A percentile compares a stretch with the other conserved stretches of the same genome.
phyloP scores from a whole-genome alignment of 805 yeast species.

The Yamadazyma takamatsuzukensis region DNA sequence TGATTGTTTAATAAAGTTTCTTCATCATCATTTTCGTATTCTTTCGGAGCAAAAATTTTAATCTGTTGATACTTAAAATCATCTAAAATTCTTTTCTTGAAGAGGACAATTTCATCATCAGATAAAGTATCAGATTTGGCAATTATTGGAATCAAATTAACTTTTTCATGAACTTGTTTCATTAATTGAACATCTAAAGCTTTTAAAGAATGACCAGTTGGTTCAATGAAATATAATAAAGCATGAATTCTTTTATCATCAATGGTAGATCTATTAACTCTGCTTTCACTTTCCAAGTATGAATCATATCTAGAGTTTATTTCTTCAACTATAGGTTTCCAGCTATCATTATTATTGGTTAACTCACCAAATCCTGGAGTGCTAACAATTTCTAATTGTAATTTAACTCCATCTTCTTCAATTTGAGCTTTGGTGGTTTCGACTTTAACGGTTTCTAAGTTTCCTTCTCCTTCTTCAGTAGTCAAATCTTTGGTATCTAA shows the following conservation, averaged over 20 bases:
- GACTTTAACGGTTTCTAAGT: constrained; percentile 25
- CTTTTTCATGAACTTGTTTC: constrained; percentile 84
- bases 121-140: constrained; percentile 93
- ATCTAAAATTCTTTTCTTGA: constrained; percentile 72
- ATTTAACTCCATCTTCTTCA: constrained; percentile 90
- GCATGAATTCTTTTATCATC: constrained; percentile 90
- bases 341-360: constrained; percentile 61
- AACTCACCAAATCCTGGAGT: constrained; percentile 94
- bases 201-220: constrained; percentile 91
- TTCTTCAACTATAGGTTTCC: constrained; percentile 92
- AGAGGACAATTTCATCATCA: constrained; percentile 73
- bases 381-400: constrained; percentile 78
- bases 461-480: constrained; percentile 11
- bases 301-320: constrained; percentile 81
- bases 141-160: constrained; percentile 89
- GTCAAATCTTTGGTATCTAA: constrained; percentile 27
- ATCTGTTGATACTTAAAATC: constrained; percentile 77
- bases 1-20: constrained; percentile 67
- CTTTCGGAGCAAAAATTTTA: constrained; percentile 68
- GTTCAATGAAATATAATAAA: constrained; percentile 89
- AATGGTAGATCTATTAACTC: constrained; percentile 66
- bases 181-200: constrained; percentile 86
- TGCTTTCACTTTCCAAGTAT: constrained; percentile 86
- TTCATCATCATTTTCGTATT: constrained; percentile 79
- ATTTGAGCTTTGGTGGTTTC: constrained; percentile 34